Evolutionary conservation across 2,329 filamentous ascomycete species (phyloP).

Genomic region (Furcasterigmium furcatum): DNA sequence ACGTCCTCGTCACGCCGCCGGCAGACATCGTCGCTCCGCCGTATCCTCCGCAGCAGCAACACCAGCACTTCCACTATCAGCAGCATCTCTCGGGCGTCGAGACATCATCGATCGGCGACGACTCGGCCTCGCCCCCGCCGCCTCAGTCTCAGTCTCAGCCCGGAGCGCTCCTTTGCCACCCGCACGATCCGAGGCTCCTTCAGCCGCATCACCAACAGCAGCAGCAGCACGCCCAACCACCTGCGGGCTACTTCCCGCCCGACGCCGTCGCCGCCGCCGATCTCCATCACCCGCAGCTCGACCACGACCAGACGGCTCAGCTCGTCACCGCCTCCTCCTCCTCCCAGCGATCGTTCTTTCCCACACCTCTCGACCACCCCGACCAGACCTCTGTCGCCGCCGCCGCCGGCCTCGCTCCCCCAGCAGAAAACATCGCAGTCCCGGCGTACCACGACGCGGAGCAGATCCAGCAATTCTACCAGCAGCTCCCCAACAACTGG

Average conservation of each 20-base stretch:
- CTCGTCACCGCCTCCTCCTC: neutral
- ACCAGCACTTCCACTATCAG: neutral
- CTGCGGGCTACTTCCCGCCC: neutral
- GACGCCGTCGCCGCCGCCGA: neutral
- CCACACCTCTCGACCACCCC: neutral
- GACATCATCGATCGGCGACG: neutral
- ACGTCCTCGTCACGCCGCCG: neutral
- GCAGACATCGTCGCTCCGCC: neutral
- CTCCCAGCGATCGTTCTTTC: neutral
- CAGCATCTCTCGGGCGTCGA: neutral
- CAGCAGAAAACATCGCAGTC: neutral
- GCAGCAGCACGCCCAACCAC: neutral
- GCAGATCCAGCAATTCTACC: constrained; percentile 2
- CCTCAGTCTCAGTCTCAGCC: neutral
- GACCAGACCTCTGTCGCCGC: neutral
- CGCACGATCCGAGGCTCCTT: constrained; percentile 11
- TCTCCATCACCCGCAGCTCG: too few species aligned
- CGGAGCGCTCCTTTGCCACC: constrained; percentile 7
- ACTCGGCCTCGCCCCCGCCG: neutral
- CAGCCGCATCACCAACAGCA: constrained; percentile 7
- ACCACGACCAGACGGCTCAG: too few species aligned
- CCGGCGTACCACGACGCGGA: neutral
- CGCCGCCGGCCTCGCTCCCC: neutral
- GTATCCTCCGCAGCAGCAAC: neutral
- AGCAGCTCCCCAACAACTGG: neutral